phyloP scores from a whole-genome alignment of 2,329 filamentous ascomycete genomes.

The Hawksworthiomyces lignivorus region DNA sequence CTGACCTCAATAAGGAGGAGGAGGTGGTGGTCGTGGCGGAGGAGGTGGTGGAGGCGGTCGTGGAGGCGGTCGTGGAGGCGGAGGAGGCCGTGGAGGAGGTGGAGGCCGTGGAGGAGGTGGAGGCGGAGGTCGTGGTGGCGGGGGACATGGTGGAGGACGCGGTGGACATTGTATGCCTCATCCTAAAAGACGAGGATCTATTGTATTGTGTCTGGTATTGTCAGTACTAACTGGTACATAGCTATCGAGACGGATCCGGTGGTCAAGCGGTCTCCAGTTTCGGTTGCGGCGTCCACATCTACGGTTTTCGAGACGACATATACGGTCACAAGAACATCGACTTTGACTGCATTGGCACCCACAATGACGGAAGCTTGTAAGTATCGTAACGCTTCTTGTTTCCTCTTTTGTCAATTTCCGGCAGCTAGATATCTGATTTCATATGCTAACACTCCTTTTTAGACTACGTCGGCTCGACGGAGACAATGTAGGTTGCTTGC shows the following conservation, averaged over 20 bases:
- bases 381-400: background rate
- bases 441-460: constrained; percentile 1
- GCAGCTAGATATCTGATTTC: background rate
- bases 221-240: background rate
- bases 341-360: constrained; percentile 11
- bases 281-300: constrained; percentile 15
- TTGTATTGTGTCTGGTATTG: too few species aligned
- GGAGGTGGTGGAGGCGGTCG: constrained; percentile 10
- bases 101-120: constrained; percentile 7
- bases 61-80: constrained; percentile 10
- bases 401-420: background rate
- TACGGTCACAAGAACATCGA: constrained; percentile 17
- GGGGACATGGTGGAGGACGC: constrained; percentile 7
- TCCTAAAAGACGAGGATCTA: background rate
- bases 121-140: constrained; percentile 7
- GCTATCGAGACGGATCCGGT: constrained; percentile 1
- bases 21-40: background rate
- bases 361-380: constrained; percentile 17
- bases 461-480: constrained; percentile 14
- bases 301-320: constrained; percentile 16
- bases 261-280: constrained; percentile 8
- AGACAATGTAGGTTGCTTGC: constrained; percentile 14
- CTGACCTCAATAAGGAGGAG: constrained; percentile 1
- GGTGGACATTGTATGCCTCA: constrained; percentile 9
- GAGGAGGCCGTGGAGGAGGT: constrained; percentile 5